Percentiles rank a stretch among this genome's conserved stretches.
These are phyloP conservation scores for Panicum hallii DNA, from an alignment of 202 grass and related monocot genomes.

Conservation along the genomic window DNA sequence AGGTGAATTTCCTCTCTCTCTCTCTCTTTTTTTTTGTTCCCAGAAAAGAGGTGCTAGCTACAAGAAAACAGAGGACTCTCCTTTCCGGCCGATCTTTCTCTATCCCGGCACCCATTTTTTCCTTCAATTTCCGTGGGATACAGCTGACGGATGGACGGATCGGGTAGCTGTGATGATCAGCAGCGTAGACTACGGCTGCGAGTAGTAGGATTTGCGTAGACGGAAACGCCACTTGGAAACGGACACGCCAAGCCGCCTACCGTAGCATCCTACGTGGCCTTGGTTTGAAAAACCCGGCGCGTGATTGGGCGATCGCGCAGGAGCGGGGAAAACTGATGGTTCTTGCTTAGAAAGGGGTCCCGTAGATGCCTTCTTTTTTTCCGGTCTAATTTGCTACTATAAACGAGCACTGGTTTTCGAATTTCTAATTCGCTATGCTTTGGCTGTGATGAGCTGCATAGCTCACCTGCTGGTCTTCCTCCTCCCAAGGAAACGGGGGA, in stretches of 20 bases:
- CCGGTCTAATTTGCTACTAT: not conserved
- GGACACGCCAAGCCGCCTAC: not conserved
- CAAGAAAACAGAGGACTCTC: too few species aligned
- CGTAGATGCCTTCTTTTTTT: not conserved
- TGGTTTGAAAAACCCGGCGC: not conserved
- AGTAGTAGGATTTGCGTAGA: conserved; percentile 44
- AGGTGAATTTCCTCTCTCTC: too few species aligned
- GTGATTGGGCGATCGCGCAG: too few species aligned
- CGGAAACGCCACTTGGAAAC: conserved; percentile 12
- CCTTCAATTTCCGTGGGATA: not conserved
- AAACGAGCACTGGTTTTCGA: not conserved
- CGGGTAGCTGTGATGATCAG: too few species aligned
- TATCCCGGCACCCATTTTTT: not conserved
- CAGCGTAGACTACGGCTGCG: not conserved
- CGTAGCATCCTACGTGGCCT: not conserved
- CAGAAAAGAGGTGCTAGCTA: too few species aligned
- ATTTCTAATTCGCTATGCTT: not conserved
- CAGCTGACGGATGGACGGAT: not conserved
- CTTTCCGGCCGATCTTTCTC: not conserved
- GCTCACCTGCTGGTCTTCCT: not conserved
- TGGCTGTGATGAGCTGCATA: not conserved
- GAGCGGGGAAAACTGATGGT: not conserved
- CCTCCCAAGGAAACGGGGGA: not conserved
- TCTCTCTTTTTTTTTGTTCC: too few species aligned
- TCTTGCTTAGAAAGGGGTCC: not conserved